These are phyloP conservation scores for Dioscorea dumetorum DNA, from an alignment of 106 monocot species.

Conservation along the genomic window DNA sequence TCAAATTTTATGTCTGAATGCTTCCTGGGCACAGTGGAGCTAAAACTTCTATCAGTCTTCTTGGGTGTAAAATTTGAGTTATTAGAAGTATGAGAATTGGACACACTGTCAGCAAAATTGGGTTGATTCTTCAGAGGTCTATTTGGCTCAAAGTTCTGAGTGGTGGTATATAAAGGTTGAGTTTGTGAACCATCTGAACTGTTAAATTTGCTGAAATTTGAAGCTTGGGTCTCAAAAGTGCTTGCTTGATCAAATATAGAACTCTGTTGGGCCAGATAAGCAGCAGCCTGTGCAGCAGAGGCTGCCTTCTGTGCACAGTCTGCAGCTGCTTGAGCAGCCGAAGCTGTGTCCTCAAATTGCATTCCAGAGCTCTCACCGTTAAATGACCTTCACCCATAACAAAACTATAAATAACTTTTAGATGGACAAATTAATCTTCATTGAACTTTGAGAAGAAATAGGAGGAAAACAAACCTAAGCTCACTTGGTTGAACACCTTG, in stretches of 20 bases:
- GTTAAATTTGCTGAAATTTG: not conserved
- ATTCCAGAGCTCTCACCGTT: constrained; percentile 7
- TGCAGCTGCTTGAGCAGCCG: constrained; percentile 70
- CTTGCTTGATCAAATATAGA: constrained; percentile 11
- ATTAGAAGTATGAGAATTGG: constrained; percentile 28
- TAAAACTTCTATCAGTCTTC: constrained; percentile 29
- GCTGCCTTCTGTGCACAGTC: constrained; percentile 62
- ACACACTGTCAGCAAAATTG: constrained; percentile 4
- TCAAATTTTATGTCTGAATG: constrained; percentile 65
- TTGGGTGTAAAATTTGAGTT: constrained; percentile 7
- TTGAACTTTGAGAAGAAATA: not conserved
- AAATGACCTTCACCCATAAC: constrained; percentile 4
- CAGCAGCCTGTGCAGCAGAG: constrained; percentile 65
- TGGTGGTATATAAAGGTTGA: not conserved
- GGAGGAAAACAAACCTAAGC: constrained; percentile 13
- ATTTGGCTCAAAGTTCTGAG: constrained; percentile 5
- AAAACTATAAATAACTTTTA: not conserved
- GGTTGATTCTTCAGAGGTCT: constrained; percentile 2
- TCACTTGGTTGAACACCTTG: constrained; percentile 13
- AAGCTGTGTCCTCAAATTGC: constrained; percentile 52
- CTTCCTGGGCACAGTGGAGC: constrained; percentile 7
- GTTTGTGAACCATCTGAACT: not conserved
- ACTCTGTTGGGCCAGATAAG: constrained; percentile 40
- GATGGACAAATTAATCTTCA: not conserved
- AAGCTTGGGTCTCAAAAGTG: not conserved